These are phyloP conservation scores for Venturia effusa DNA, from an alignment of 2,329 filamentous ascomycete genomes.

Conservation along the genomic window DNA sequence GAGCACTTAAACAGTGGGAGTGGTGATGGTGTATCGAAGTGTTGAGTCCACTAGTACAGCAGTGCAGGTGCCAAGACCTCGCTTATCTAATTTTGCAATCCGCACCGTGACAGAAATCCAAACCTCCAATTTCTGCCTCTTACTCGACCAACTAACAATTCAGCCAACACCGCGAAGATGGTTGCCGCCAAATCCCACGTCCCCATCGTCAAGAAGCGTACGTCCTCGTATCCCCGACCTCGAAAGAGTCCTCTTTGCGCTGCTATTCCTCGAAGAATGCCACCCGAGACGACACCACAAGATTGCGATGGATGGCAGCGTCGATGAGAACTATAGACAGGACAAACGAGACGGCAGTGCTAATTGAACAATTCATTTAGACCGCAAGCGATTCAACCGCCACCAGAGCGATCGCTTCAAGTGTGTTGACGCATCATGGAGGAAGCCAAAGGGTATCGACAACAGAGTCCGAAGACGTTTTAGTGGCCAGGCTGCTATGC, in stretches of 20 bases:
- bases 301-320: constrained; percentile 1
- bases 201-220: constrained; percentile 99
- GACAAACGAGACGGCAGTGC: background rate
- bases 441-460: constrained; percentile 99
- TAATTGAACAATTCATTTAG: constrained; percentile 33
- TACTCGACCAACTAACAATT: constrained; percentile 1
- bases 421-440: constrained; percentile 82
- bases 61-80: background rate
- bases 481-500: constrained; percentile 92
- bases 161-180: constrained; percentile 43
- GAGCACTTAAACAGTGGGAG: too few relatives aligned
- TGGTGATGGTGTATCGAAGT: too few relatives aligned
- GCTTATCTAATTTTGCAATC: background rate
- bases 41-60: too few relatives aligned
- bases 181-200: constrained; percentile 99
- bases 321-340: background rate
- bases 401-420: constrained; percentile 98
- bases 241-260: background rate
- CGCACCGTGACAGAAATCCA: background rate
- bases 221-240: constrained; percentile 33
- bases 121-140: background rate
- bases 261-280: background rate
- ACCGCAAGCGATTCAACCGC: constrained; percentile 88
- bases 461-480: constrained; percentile 95
- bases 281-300: background rate